These are phyloP conservation scores for Paracamarosporium sp. DNA, from an alignment of 2,329 filamentous ascomycete genomes.

Conservation along the genomic window DNA sequence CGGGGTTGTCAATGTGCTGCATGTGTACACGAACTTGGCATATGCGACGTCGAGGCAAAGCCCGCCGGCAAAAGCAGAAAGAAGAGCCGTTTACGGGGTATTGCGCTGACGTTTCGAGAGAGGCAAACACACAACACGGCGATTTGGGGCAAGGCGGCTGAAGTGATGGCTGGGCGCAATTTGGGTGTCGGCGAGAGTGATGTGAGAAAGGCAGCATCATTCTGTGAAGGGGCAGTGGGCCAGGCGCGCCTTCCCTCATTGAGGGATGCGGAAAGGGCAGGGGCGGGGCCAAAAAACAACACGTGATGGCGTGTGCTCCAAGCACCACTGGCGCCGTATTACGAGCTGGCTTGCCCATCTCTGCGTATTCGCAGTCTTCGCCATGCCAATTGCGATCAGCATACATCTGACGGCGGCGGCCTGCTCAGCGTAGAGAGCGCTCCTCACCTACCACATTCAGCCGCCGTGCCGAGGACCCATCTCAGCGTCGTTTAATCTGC, in stretches of 20 bases:
- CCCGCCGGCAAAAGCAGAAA: not conserved
- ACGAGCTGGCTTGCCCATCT: not conserved
- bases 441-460: conserved; percentile 1
- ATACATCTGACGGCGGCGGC: not conserved
- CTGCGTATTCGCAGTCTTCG: too few species aligned
- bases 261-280: not conserved
- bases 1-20: not conserved
- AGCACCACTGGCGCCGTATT: not conserved
- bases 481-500: not conserved
- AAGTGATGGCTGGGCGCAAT: conserved; percentile 2
- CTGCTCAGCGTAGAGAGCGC: not conserved
- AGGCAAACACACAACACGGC: not conserved
- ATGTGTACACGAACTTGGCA: not conserved
- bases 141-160: not conserved
- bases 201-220: not conserved
- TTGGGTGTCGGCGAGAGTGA: not conserved
- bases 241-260: not conserved
- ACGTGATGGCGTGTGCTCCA: conserved; percentile 3
- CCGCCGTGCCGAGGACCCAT: not conserved
- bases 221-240: not conserved
- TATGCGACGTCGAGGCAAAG: not conserved
- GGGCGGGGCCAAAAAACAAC: not conserved
- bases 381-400: not conserved
- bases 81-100: too few species aligned
- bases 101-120: too few species aligned